Evolutionary conservation across 805 yeast genomes (phyloP), one percentile per base, ranked within the genome.

Genomic region (Cyberlindnera lachancei): DNA sequence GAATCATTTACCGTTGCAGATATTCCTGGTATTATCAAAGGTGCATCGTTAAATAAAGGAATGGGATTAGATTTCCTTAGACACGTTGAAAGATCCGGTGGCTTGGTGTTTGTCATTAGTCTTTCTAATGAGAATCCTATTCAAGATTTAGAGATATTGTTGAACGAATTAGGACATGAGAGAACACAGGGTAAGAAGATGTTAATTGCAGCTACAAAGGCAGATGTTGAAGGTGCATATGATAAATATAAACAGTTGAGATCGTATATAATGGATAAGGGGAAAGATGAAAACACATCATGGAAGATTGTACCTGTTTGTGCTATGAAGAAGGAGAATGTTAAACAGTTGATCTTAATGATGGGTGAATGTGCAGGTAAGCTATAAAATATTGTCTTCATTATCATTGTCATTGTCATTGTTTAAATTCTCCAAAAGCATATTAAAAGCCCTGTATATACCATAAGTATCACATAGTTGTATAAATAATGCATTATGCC

Each of bases 21-120:
- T 61, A 92, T 92, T 36, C 98, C 98, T 0, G 98, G 98, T 6
- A 81, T 92, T 27, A 82, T 92, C 38, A 70, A 77, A 54, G 96
- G 95, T 6, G 97, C 98, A 0, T 70, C 76, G 7, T 61, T 75
- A 29, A 83, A 88, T 51, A 79, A 71, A 52, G 98, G 98, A 2
- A 79, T 92, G 83, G 98, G 98, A 0, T 64, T 86, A 30, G 96
- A 87, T 41, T 92, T 92, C 55, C 60, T 92, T 41, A 69, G 96
- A 34, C 98, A 92, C 54, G 75, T 92, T 29, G 97, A 92, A 56
- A 69, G 98, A 42, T 82, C 95, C 5, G 80, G 81, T 12, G 95
- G 96, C 0, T 58, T 92, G 34, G 94, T 82, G 4, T 86, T 90
- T 60, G 95, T 92, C 5, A 61, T 90, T 3, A 80, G 85, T 6